These are phyloP conservation scores for Coemansia sp. DNA, from an alignment of 192 early-diverging fungal genomes.

Conservation along the genomic window DNA sequence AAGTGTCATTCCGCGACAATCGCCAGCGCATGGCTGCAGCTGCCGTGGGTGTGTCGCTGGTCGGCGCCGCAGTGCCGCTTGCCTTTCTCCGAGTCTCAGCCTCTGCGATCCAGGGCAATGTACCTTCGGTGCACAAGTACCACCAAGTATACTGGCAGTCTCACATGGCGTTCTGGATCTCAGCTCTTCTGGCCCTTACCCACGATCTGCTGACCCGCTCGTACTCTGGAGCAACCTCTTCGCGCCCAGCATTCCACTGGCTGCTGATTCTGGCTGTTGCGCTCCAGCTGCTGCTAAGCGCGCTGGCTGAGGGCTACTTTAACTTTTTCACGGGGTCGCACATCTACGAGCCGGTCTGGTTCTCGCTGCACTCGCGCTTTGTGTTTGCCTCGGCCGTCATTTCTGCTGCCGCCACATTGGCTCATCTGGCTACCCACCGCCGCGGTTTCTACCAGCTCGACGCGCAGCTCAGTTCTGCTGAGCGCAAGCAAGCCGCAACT, in stretches of 20 bases:
- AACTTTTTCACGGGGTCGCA: constrained; percentile 17
- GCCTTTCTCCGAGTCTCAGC: background rate
- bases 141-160: background rate
- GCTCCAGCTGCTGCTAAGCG: constrained; percentile 12
- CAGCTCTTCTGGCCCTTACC: background rate
- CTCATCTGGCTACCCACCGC: constrained; percentile 29
- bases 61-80: constrained; percentile 11
- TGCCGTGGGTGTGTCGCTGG: constrained; percentile 11
- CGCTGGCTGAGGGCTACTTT: constrained; percentile 26
- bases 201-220: background rate
- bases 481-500: background rate
- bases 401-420: constrained; percentile 3
- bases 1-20: constrained; percentile 31
- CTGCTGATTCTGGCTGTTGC: background rate
- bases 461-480: background rate
- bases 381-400: constrained; percentile 9
- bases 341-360: constrained; percentile 7
- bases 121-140: background rate
- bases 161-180: background rate
- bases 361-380: constrained; percentile 29
- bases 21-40: constrained; percentile 15
- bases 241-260: background rate
- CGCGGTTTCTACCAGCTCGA: constrained; percentile 35
- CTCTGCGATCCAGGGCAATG: constrained; percentile 2
- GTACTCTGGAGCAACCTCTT: background rate